A percentile compares a stretch with the other conserved stretches of the same genome.
Evolutionary conservation across 1,139 yeast genomes (phyloP).

Genomic region (Zygosaccharomyces pseudobailii): DNA sequence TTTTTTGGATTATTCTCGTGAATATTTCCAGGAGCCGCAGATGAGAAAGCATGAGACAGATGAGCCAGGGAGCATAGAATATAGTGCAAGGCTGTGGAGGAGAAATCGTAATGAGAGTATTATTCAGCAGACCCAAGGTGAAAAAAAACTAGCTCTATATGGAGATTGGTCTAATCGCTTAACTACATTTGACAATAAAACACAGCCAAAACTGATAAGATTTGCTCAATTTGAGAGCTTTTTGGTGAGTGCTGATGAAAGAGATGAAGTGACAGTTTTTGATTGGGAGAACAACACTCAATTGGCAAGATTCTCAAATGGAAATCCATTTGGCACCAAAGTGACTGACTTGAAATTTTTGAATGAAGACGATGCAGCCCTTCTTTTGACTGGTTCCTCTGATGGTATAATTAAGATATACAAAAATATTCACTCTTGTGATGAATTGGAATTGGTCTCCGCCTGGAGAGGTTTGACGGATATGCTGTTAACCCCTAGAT

Average conservation of each 20-base stretch:
- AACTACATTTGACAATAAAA: conserved; percentile 61
- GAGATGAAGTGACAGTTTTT: conserved; percentile 80
- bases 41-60: conserved; percentile 82
- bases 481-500: conserved; percentile 69
- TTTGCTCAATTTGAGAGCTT: conserved; percentile 91
- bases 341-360: conserved; percentile 81
- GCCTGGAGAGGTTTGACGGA: conserved; percentile 95
- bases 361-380: conserved; percentile 88
- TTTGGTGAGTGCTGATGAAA: conserved; percentile 75
- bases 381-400: conserved; percentile 81
- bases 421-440: conserved; percentile 61
- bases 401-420: conserved; percentile 90
- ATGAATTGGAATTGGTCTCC: conserved; percentile 60
- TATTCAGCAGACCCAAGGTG: conserved; percentile 84
- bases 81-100: conserved; percentile 81
- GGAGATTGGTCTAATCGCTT: conserved; percentile 80
- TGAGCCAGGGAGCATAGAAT: conserved; percentile 89
- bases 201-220: conserved; percentile 72
- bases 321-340: conserved; percentile 81
- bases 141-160: conserved; percentile 73
- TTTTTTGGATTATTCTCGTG: conserved; percentile 85
- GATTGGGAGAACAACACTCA: conserved; percentile 68
- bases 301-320: conserved; percentile 70
- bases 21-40: conserved; percentile 95
- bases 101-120: conserved; percentile 82